Percentiles rank a stretch among this genome's conserved stretches.
Conservation (phyloP, 441 rosid species). For the Jatropha podagrica region DNA sequence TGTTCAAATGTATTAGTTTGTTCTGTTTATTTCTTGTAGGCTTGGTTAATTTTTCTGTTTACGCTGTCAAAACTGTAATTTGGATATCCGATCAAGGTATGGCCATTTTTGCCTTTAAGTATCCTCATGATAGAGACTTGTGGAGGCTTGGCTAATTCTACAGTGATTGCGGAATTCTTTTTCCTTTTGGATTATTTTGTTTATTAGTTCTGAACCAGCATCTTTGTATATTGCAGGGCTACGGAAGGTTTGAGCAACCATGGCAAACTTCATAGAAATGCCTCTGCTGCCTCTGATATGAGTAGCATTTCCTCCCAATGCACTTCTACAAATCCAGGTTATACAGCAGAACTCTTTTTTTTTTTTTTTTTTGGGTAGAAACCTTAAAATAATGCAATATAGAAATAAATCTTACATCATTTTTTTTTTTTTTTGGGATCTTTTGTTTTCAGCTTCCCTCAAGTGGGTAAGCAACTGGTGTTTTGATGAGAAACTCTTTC, state of each 20-base stretch:
- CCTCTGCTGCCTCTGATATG: slow-evolving; percentile 71
- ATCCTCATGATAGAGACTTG: background rate
- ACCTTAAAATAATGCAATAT: background rate
- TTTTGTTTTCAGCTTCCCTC: slow-evolving; percentile 43
- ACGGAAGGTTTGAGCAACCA: slow-evolving; percentile 45
- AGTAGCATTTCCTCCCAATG: slow-evolving; percentile 60
- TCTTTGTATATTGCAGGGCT: slow-evolving; percentile 37
- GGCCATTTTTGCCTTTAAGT: background rate
- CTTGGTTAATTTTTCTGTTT: slow-evolving; percentile 9
- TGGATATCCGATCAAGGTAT: slow-evolving; percentile 66
- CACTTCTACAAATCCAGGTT: slow-evolving; percentile 51
- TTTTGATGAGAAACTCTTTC: slow-evolving; percentile 74
- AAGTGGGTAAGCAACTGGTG: slow-evolving; percentile 67
- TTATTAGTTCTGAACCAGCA: slow-evolving; percentile 16
- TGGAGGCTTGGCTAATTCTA: slow-evolving; percentile 2
- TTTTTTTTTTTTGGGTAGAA: background rate
- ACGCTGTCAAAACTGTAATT: slow-evolving; percentile 50
- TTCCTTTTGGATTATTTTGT: slow-evolving; percentile 2
- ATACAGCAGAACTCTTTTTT: slow-evolving; percentile 1
- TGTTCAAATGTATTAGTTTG: too few relatives aligned
- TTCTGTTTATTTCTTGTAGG: slow-evolving; percentile 33
- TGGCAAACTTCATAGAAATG: slow-evolving; percentile 58
- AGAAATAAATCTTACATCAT: background rate
- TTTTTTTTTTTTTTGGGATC: background rate
- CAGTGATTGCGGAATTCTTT: slow-evolving; percentile 6